Evolutionary conservation across 1,139 yeast species (phyloP).

Genomic region (Kodamaea arcana): DNA sequence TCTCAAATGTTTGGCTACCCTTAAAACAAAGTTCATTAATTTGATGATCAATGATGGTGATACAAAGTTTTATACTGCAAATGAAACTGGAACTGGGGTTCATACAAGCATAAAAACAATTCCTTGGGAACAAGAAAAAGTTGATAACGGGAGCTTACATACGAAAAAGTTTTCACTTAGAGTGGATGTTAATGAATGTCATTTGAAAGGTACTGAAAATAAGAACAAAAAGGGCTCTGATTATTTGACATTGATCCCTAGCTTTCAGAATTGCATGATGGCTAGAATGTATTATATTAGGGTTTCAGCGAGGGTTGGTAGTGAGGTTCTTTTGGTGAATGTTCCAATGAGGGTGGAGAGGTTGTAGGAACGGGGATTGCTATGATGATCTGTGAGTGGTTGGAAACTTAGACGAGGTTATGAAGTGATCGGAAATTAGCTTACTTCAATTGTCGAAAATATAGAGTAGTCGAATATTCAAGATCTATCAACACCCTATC

Average conservation of each 20-base stretch:
- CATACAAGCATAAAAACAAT: constrained; percentile 18
- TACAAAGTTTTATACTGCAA: constrained; percentile 13
- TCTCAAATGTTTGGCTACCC: constrained; percentile 33
- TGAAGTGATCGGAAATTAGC: too few relatives aligned
- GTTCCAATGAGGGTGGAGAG: constrained; percentile 34
- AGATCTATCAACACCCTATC: too few relatives aligned
- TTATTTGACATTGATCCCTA: constrained; percentile 46
- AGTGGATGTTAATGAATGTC: constrained; percentile 24
- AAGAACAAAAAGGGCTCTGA: constrained; percentile 24
- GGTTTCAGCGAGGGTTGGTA: constrained; percentile 25
- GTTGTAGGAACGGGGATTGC: too few relatives aligned
- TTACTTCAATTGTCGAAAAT: too few relatives aligned
- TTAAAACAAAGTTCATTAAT: constrained; percentile 32
- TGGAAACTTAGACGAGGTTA: too few relatives aligned
- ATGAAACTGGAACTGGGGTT: constrained; percentile 17
- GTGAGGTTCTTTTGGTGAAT: constrained; percentile 30
- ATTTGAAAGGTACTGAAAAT: constrained; percentile 22
- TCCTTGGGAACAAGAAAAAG: constrained; percentile 22
- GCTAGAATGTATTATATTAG: constrained; percentile 48
- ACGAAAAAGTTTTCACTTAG: constrained; percentile 26
- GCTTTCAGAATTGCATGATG: constrained; percentile 53
- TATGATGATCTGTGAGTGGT: too few relatives aligned
- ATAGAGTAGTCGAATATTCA: too few relatives aligned
- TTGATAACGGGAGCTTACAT: constrained; percentile 14
- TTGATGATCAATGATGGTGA: constrained; percentile 16